phyloP scores from a whole-genome alignment of 2,329 filamentous ascomycete species.

The Beauveria rudraprayagi region DNA sequence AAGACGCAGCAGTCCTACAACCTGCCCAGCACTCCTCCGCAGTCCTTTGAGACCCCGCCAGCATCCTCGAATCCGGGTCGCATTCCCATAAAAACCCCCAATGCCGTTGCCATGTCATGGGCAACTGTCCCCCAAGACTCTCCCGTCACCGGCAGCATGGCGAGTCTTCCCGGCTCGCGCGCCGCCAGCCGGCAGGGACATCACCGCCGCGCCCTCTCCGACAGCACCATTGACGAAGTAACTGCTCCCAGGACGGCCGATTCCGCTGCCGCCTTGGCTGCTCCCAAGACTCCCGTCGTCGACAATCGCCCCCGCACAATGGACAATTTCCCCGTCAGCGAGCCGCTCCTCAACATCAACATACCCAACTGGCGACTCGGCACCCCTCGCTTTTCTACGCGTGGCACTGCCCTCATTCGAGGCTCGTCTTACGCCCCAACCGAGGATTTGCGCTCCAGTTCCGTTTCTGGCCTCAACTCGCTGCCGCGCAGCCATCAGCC shows the following conservation, averaged over 20 bases:
- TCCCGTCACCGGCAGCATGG: slow-evolving; percentile 27
- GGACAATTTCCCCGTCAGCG: slow-evolving; percentile 40
- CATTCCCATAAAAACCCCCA: slow-evolving; percentile 20
- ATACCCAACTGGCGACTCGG: slow-evolving; percentile 83
- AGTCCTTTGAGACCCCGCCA: slow-evolving; percentile 44
- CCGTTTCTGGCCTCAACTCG: slow-evolving; percentile 39
- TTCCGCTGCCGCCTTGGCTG: slow-evolving; percentile 64
- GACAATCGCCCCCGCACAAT: slow-evolving; percentile 54
- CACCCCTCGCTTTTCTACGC: slow-evolving; percentile 68
- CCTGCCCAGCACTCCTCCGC: slow-evolving; percentile 53
- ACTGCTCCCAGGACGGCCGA: slow-evolving; percentile 45
- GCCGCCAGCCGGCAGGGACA: slow-evolving; percentile 20
- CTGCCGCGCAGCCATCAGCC: slow-evolving; percentile 27
- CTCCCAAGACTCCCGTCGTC: slow-evolving; percentile 57
- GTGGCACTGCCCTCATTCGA: slow-evolving; percentile 68
- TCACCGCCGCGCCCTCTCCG: slow-evolving; percentile 62
- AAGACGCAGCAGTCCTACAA: slow-evolving; percentile 32
- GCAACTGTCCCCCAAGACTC: slow-evolving; percentile 33
- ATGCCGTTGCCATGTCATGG: slow-evolving; percentile 26
- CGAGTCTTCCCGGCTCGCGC: slow-evolving; percentile 23
- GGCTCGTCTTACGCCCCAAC: slow-evolving; percentile 74
- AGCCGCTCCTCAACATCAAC: slow-evolving; percentile 58
- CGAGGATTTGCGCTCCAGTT: slow-evolving; percentile 61
- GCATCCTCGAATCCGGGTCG: slow-evolving; percentile 18
- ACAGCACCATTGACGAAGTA: slow-evolving; percentile 66